Evolutionary conservation across 225 moss, liverwort and hornwort species (phyloP).

Genomic region (Pseudisothecium myosuroides): DNA sequence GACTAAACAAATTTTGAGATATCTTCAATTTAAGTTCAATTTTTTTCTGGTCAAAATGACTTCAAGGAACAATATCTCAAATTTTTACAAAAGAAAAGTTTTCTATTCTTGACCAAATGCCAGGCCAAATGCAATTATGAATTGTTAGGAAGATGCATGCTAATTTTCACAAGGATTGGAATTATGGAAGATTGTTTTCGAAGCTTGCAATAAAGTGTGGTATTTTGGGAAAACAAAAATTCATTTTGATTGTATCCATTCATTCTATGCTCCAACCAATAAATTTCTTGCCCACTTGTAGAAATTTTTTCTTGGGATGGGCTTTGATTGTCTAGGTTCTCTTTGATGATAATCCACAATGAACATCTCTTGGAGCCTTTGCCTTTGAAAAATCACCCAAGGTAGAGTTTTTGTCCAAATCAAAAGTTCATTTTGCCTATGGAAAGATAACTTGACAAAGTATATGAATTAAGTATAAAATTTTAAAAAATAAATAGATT

Average conservation of each 20-base stretch:
- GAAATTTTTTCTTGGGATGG: background rate
- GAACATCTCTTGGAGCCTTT: background rate
- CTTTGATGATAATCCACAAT: rapidly evolving
- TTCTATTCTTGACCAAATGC: too few species aligned
- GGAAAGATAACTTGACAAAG: rapidly evolving
- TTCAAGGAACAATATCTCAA: too few species aligned
- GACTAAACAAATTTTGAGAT: rapidly evolving
- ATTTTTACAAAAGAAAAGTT: rapidly evolving
- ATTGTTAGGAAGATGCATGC: too few species aligned
- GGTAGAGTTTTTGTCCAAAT: rapidly evolving
- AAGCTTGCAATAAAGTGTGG: background rate
- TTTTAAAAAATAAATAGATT: too few species aligned
- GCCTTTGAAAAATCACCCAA: background rate
- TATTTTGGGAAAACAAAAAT: background rate
- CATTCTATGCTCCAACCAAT: background rate
- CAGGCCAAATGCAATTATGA: too few species aligned
- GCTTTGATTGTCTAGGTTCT: too few species aligned
- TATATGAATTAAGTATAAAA: background rate
- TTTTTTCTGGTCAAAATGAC: rapidly evolving
- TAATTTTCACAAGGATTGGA: background rate
- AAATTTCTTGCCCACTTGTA: background rate
- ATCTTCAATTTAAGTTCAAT: background rate
- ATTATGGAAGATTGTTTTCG: background rate
- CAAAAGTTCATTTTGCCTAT: background rate
- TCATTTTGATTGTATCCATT: background rate